A percentile compares a stretch with the other conserved stretches of the same genome.
These are phyloP conservation scores for Talaromyces funiculosus DNA, from an alignment of 2,329 filamentous ascomycete species.

Conservation along the genomic window DNA sequence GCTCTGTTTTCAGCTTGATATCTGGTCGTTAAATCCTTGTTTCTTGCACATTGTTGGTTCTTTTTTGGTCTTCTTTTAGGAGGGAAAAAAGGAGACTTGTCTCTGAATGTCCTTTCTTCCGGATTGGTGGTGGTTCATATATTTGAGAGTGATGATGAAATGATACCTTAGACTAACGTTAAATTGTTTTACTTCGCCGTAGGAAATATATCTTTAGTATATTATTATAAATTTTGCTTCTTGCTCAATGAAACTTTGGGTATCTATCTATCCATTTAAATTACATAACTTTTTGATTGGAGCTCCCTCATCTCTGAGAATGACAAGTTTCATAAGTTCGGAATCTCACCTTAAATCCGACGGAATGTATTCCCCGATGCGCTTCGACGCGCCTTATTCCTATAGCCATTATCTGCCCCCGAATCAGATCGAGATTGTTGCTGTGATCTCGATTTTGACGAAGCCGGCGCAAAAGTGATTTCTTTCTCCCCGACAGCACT, in stretches of 20 bases:
- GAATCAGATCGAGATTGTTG: not conserved
- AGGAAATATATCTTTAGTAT: not conserved
- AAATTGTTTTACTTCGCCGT: not conserved
- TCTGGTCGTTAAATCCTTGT: not conserved
- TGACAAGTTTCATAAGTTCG: too few relatives aligned
- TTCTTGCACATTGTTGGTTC: not conserved
- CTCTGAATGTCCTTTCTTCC: not conserved
- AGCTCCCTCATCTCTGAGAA: not conserved
- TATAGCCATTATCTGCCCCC: constrained; percentile 21
- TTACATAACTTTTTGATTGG: not conserved
- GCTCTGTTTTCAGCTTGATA: not conserved
- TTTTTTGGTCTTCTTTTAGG: not conserved
- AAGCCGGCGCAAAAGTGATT: constrained; percentile 54
- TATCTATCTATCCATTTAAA: not conserved
- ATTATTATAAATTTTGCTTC: not conserved
- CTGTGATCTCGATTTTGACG: not conserved
- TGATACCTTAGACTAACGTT: constrained; percentile 1
- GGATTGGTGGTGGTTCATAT: not conserved
- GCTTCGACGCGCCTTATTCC: constrained; percentile 42
- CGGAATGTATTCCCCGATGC: constrained; percentile 45
- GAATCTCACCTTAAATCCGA: constrained; percentile 9
- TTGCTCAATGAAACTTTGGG: not conserved
- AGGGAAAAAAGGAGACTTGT: not conserved
- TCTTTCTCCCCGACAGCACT: constrained; percentile 48
- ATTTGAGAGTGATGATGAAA: not conserved